Percentiles rank a stretch among this genome's conserved stretches.
Conservation (phyloP, 2,329 filamentous ascomycete species). For the Phialocephala sp. region DNA sequence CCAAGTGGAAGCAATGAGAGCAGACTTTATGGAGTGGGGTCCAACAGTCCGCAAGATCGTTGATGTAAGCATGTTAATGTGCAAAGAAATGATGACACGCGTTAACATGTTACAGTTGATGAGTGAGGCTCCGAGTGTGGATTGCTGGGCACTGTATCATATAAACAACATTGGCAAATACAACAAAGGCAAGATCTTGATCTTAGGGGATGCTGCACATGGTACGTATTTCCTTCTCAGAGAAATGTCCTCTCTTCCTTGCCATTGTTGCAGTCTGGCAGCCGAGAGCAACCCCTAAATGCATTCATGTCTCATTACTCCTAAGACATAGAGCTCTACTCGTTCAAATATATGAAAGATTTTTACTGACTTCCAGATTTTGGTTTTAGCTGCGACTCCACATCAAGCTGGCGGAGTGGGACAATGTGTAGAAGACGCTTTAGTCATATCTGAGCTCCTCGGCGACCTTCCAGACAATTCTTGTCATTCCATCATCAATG, state of each 20-base stretch:
- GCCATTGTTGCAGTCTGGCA: no score
- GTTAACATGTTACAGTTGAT: not conserved
- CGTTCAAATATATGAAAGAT: no score
- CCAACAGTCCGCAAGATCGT: slow-evolving; percentile 10
- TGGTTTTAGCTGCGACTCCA: not conserved
- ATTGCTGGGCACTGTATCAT: slow-evolving; percentile 12
- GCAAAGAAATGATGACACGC: not conserved
- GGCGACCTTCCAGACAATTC: not conserved
- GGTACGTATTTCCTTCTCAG: not conserved
- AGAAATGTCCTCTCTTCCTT: no score
- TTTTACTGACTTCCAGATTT: no score
- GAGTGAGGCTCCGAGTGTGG: not conserved
- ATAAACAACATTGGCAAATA: slow-evolving; percentile 1
- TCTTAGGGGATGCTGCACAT: slow-evolving; percentile 11
- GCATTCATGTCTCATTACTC: no score
- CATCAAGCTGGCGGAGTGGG: slow-evolving; percentile 11
- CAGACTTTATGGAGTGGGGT: slow-evolving; percentile 11
- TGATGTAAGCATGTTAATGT: not conserved
- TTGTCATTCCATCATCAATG: not conserved
- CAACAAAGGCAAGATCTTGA: slow-evolving; percentile 7
- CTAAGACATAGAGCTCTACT: no score
- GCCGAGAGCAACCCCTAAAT: no score
- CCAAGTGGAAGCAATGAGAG: slow-evolving; percentile 9
- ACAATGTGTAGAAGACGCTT: slow-evolving; percentile 12
- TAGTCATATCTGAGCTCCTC: slow-evolving; percentile 5